These are phyloP conservation scores for Epicoccum sorghinum DNA, from an alignment of 2,329 filamentous ascomycete species.

Conservation along the genomic window DNA sequence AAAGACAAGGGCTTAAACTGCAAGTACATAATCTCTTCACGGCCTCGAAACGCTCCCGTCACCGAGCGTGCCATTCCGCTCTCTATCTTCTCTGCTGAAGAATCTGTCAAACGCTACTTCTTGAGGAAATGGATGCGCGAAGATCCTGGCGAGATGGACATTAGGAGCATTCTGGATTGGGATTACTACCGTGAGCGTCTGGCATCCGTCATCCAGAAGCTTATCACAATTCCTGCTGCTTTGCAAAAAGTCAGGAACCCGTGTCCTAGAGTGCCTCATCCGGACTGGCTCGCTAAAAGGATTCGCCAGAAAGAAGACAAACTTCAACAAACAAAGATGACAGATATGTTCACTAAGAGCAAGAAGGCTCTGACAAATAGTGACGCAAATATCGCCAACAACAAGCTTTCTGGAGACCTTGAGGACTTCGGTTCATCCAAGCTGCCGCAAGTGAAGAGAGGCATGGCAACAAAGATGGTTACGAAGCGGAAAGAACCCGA, in stretches of 20 bases:
- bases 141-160: slow-evolving; percentile 89
- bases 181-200: slow-evolving; percentile 95
- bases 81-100: slow-evolving; percentile 94
- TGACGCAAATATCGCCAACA: slow-evolving; percentile 65
- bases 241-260: slow-evolving; percentile 95
- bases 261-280: slow-evolving; percentile 89
- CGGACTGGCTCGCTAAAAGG: slow-evolving; percentile 92
- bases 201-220: slow-evolving; percentile 96
- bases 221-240: slow-evolving; percentile 97
- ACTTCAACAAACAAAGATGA: slow-evolving; percentile 99
- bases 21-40: slow-evolving; percentile 97
- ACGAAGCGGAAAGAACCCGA: slow-evolving; percentile 58
- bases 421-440: slow-evolving; percentile 78
- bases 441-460: slow-evolving; percentile 50
- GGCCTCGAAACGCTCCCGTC: slow-evolving; percentile 85
- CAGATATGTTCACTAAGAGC: slow-evolving; percentile 79
- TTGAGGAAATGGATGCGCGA: slow-evolving; percentile 95
- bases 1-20: slow-evolving; percentile 99
- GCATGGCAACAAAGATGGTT: slow-evolving; percentile 52
- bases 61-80: slow-evolving; percentile 94
- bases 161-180: slow-evolving; percentile 90
- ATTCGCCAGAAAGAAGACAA: slow-evolving; percentile 97
- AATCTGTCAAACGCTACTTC: slow-evolving; percentile 84
- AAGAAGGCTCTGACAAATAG: slow-evolving; percentile 77
- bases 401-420: slow-evolving; percentile 68